Conservation (phyloP, 495 filamentous ascomycete species). For the Penicillium salamii region DNA sequence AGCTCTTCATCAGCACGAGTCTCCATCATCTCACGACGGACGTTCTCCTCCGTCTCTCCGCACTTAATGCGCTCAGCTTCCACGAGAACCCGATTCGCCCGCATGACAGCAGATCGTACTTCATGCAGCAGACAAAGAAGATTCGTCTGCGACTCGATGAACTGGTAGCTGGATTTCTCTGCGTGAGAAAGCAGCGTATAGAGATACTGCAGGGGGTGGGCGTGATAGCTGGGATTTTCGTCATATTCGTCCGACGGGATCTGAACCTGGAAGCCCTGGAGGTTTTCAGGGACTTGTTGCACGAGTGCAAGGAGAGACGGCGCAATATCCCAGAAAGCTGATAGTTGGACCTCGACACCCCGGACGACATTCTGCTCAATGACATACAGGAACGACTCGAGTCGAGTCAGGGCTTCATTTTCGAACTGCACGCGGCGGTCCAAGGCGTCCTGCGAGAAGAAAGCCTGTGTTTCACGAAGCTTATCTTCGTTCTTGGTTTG, state of each 20-base stretch:
- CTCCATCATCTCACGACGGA: conserved; percentile 55
- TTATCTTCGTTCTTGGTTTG: conserved; percentile 69
- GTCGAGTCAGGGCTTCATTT: conserved; percentile 63
- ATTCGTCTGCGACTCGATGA: conserved; percentile 93
- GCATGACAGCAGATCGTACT: conserved; percentile 75
- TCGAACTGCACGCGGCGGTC: conserved; percentile 66
- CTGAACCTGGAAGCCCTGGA: conserved; percentile 58
- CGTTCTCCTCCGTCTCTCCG: conserved; percentile 50
- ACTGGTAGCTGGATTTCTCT: conserved; percentile 89
- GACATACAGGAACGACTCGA: conserved; percentile 73
- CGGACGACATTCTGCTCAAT: conserved; percentile 83
- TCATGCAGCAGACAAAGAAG: conserved; percentile 91
- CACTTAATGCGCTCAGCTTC: conserved; percentile 56
- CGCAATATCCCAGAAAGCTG: conserved; percentile 96
- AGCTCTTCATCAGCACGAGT: conserved; percentile 62
- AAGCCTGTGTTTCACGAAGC: conserved; percentile 67
- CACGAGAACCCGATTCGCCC: conserved; percentile 52
- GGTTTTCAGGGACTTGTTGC: conserved; percentile 66
- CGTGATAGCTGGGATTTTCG: conserved; percentile 78
- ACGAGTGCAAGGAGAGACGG: conserved; percentile 72
- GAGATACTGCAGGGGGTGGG: conserved; percentile 83
- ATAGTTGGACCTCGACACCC: conserved; percentile 86
- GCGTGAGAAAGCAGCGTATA: conserved; percentile 79
- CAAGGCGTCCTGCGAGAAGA: conserved; percentile 74
- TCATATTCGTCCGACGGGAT: conserved; percentile 75